Percentiles rank a stretch among this genome's conserved stretches.
These are phyloP conservation scores for Quercus berberidifolia DNA, from an alignment of 306 rosid species.

Conservation along the genomic window DNA sequence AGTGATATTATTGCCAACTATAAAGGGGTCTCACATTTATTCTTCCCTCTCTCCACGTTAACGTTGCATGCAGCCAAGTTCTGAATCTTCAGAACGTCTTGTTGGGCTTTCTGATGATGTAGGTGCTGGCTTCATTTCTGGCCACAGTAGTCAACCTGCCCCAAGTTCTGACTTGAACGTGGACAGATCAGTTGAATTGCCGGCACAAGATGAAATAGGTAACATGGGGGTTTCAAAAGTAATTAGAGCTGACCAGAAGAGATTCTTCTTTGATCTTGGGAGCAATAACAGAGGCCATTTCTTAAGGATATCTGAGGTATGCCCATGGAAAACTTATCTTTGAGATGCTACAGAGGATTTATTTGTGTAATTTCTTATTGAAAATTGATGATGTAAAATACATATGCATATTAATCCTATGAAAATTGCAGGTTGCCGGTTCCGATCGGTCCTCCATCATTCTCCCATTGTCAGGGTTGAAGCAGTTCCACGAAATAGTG, in stretches of 20 bases:
- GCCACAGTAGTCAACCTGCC: slow-evolving; percentile 81
- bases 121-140: slow-evolving; percentile 98
- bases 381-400: slow-evolving; percentile 13
- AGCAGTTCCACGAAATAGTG: slow-evolving; percentile 92
- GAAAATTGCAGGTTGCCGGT: slow-evolving; percentile 86
- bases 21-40: slow-evolving; percentile 6
- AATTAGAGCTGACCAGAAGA: slow-evolving; percentile 92
- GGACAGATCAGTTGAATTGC: slow-evolving; percentile 80
- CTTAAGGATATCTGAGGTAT: slow-evolving; percentile 96
- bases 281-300: slow-evolving; percentile 98
- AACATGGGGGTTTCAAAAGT: slow-evolving; percentile 94
- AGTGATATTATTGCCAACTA: slow-evolving; percentile 5
- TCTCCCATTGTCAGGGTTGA: slow-evolving; percentile 95
- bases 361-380: slow-evolving; percentile 4
- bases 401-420: slow-evolving; percentile 10
- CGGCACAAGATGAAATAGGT: slow-evolving; percentile 82
- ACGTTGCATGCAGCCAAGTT: slow-evolving; percentile 62
- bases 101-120: slow-evolving; percentile 99
- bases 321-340: slow-evolving; percentile 9
- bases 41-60: slow-evolving; percentile 16
- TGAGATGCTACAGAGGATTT: slow-evolving; percentile 13
- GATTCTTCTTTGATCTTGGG: slow-evolving; percentile 96
- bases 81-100: slow-evolving; percentile 83
- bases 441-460: slow-evolving; percentile 97
- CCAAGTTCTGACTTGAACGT: slow-evolving; percentile 80